Evolutionary conservation across 2,329 filamentous ascomycete genomes (phyloP), one percentile per base, ranked within the genome.

Genomic region (Phialophora verrucosa): DNA sequence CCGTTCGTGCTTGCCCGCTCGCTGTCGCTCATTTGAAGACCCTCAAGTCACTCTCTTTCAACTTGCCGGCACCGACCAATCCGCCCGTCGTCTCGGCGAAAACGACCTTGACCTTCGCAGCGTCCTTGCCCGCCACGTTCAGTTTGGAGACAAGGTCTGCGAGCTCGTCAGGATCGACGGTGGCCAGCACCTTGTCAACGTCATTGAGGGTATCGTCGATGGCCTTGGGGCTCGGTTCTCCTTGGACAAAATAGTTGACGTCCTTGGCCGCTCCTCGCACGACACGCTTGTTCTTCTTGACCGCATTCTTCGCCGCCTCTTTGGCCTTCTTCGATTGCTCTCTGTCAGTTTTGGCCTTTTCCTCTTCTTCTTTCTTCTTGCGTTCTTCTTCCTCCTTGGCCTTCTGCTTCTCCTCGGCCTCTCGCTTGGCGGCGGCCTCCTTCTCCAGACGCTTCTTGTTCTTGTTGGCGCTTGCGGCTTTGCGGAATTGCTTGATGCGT

Each of bases 261-360:
- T 99, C 95, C 86, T 99, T 99, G 81, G 94, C 91, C 71, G 91
- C 93, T 69, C 88, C 89, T 80, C 96, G 93, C 74, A 99, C 89
- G 56, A 98, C 91, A 84, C 95, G 92, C 88, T 97, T 97, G 88
- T 99, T 99, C 91, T 99, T 99, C 91, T 99, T 99, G 75, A 95
- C 91, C 14, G 95, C 95, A 76, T 93, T 97, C 89, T 99, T 99
- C 65, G 95, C 95, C 1, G 94, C 94, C 82, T 99, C 95, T 85
- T 98, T 99, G 68, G 91, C 90, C 87, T 99, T 99, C 88, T 98
- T 99, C 75, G 83, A 83, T 70, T 90, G 86, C 73, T 94, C 93
- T 73, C 91, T 91, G 65, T 92, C 89, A 4, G 85, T 86, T 86
- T 98, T 98, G 71, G 93, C 92, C 50, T 89, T 85, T 73, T 91